Percentiles rank a stretch among this genome's conserved stretches.
These are phyloP conservation scores for Tilletiopsis washingtonensis DNA, from an alignment of 1,284 basidiomycete genomes.

Conservation along the genomic window DNA sequence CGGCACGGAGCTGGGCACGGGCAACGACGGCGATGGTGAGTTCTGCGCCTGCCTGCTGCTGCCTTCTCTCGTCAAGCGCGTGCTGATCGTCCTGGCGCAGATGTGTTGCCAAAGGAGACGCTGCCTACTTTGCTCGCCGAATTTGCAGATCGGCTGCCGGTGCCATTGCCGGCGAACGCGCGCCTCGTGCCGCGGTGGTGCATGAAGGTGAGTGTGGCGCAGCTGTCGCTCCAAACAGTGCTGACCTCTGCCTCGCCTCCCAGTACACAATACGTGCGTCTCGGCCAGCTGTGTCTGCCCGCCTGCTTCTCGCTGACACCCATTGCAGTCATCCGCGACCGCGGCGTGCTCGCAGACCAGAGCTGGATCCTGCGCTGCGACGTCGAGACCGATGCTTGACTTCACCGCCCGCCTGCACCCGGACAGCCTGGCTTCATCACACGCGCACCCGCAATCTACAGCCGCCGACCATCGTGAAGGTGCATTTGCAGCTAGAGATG, in stretches of 20 bases:
- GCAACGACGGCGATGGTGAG: slow-evolving; percentile 23
- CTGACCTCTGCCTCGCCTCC: no score
- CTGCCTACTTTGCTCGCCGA: slow-evolving; percentile 27
- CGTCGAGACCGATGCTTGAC: no score
- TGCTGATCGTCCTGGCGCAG: slow-evolving; percentile 3
- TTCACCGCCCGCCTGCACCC: no score
- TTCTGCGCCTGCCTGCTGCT: not conserved
- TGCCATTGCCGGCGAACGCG: slow-evolving; percentile 4
- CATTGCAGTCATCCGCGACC: slow-evolving; percentile 22
- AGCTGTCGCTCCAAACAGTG: no score
- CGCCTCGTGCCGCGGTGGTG: slow-evolving; percentile 22
- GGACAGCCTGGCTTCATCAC: no score
- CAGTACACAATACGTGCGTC: no score
- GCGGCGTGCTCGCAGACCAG: slow-evolving; percentile 35
- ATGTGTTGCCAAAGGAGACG: slow-evolving; percentile 24
- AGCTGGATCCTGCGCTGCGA: slow-evolving; percentile 11
- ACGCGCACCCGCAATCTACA: no score
- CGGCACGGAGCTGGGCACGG: slow-evolving; percentile 25
- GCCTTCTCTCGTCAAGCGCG: not conserved
- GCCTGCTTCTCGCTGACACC: no score
- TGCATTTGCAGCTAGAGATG: no score
- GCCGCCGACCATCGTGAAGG: no score
- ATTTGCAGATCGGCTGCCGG: slow-evolving; percentile 21
- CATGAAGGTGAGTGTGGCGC: slow-evolving; percentile 35
- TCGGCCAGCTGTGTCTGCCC: no score